These are phyloP conservation scores for Ramicandelaber brevisporus DNA, from an alignment of 192 early-diverging fungal genomes.

Conservation along the genomic window DNA sequence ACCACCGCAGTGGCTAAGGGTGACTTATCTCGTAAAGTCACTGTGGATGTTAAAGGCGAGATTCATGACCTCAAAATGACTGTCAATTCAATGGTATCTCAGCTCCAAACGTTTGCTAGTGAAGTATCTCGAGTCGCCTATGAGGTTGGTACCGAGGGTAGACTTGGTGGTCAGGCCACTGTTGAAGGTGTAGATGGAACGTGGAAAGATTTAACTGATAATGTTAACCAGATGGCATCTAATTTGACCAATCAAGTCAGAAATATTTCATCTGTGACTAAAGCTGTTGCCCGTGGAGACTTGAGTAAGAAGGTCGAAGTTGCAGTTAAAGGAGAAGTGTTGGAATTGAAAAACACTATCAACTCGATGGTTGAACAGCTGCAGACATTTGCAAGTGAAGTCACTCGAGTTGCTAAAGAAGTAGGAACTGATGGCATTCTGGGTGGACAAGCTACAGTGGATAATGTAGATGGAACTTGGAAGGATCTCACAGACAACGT, in stretches of 20 bases:
- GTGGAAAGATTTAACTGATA: constrained; percentile 26
- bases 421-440: constrained; percentile 29
- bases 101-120: constrained; percentile 21
- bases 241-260: constrained; percentile 26
- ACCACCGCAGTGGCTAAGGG: constrained; percentile 22
- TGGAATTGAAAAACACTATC: constrained; percentile 26
- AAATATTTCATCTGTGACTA: constrained; percentile 22
- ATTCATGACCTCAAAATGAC: constrained; percentile 22
- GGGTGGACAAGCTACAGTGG: constrained; percentile 21
- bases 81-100: constrained; percentile 27
- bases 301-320: constrained; percentile 19
- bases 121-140: constrained; percentile 39
- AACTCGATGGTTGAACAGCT: constrained; percentile 31
- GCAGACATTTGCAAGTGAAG: constrained; percentile 20
- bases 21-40: constrained; percentile 21
- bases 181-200: constrained; percentile 14
- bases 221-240: constrained; percentile 29
- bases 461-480: no score
- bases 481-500: no score
- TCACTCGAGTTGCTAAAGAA: constrained; percentile 21
- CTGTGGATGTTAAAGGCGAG: constrained; percentile 17
- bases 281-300: constrained; percentile 25
- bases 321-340: constrained; percentile 23
- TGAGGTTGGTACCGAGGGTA: constrained; percentile 37
- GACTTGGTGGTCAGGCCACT: constrained; percentile 31